phyloP scores from a whole-genome alignment of 192 early-diverging fungal genomes.

The Dissophora globulifera region DNA sequence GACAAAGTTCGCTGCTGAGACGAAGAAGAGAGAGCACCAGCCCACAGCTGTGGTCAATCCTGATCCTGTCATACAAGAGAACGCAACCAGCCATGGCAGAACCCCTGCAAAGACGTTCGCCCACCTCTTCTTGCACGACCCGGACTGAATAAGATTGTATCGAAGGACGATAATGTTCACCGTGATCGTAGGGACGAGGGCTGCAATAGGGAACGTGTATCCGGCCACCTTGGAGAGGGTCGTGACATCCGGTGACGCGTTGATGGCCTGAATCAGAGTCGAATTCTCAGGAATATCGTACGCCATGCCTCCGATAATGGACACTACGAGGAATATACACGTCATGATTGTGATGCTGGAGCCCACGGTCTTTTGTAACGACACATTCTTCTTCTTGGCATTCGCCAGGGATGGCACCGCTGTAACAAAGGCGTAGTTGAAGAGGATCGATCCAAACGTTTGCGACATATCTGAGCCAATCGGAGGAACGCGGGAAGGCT shows the following conservation, averaged over 20 bases:
- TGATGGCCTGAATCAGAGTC: constrained; percentile 56
- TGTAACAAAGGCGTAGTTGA: constrained; percentile 77
- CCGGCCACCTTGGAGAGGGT: constrained; percentile 52
- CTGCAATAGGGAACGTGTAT: constrained; percentile 65
- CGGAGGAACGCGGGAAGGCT: constrained; percentile 64
- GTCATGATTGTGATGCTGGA: constrained; percentile 61
- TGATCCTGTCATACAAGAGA: constrained; percentile 46
- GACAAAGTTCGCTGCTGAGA: constrained; percentile 73
- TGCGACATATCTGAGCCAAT: constrained; percentile 60
- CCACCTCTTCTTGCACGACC: constrained; percentile 65
- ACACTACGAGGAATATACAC: constrained; percentile 64
- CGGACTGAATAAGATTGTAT: constrained; percentile 62
- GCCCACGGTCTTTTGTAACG: constrained; percentile 69
- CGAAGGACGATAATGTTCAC: constrained; percentile 77
- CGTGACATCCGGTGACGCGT: constrained; percentile 57
- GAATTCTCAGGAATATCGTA: constrained; percentile 54
- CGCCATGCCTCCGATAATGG: constrained; percentile 61
- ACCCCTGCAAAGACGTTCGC: constrained; percentile 18
- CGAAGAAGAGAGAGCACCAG: constrained; percentile 74
- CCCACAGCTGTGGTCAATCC: constrained; percentile 59
- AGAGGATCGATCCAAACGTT: constrained; percentile 74
- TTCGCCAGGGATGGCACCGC: constrained; percentile 77
- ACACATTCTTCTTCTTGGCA: constrained; percentile 67
- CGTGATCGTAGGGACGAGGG: constrained; percentile 74
- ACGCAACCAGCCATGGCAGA: constrained; percentile 29